phyloP scores from a whole-genome alignment of 208 protist species.

The Leishmania turanica region DNA sequence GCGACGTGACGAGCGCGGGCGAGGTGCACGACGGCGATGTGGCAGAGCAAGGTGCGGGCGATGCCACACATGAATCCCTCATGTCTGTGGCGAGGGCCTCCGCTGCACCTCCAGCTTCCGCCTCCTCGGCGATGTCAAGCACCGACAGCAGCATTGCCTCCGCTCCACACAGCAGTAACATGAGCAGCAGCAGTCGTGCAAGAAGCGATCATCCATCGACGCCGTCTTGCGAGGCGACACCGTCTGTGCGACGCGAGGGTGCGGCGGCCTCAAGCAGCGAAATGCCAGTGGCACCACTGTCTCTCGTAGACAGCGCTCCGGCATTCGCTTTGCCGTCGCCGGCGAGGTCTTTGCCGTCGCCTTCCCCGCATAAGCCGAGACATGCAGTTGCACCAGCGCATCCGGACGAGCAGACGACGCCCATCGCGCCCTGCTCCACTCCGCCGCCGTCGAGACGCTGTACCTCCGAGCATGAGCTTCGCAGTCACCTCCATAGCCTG shows the following conservation, averaged over 20 bases:
- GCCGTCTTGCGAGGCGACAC: background rate
- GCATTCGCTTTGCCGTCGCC: background rate
- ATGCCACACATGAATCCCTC: no score
- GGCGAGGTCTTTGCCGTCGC: background rate
- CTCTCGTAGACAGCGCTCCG: background rate
- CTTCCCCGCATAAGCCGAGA: background rate
- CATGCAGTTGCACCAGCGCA: background rate
- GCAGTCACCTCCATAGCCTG: conserved; percentile 6
- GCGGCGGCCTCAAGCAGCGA: background rate
- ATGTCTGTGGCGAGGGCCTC: background rate
- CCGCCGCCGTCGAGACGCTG: conserved; percentile 15
- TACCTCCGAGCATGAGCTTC: conserved; percentile 16
- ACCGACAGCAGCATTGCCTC: background rate
- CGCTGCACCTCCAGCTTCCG: background rate
- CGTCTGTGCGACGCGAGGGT: background rate
- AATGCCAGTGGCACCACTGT: background rate
- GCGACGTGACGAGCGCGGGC: background rate
- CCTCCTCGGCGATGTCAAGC: background rate
- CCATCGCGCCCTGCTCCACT: conserved; percentile 6
- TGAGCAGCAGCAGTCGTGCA: background rate
- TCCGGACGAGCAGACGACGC: background rate
- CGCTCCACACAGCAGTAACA: background rate
- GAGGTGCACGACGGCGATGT: background rate
- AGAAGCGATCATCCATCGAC: background rate
- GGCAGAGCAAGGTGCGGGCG: background rate